Evolutionary conservation across 371 early-diverging fungal species (phyloP).

Genomic region (Mucor irregularis): DNA sequence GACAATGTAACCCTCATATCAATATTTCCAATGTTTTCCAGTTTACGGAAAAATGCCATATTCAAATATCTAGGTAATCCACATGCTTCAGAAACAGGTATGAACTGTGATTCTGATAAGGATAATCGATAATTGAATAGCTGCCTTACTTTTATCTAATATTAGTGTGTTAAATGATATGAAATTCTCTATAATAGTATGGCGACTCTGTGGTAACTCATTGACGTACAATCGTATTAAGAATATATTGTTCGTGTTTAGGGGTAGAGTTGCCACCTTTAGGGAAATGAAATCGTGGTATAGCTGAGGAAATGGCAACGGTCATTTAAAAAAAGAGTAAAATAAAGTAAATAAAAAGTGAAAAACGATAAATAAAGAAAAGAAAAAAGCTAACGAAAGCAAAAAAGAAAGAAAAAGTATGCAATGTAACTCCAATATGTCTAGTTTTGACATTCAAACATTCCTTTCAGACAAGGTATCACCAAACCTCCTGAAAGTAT

Average conservation of each 20-base stretch:
- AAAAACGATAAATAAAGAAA: constrained; percentile 14
- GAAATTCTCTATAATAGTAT: no score
- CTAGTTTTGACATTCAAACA: constrained; percentile 22
- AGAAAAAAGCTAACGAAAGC: not conserved
- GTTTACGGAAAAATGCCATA: constrained; percentile 58
- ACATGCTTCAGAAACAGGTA: constrained; percentile 56
- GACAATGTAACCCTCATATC: constrained; percentile 4
- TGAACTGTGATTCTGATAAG: constrained; percentile 50
- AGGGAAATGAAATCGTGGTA: constrained; percentile 15
- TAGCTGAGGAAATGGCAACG: not conserved
- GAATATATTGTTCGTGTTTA: not conserved
- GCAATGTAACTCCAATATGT: constrained; percentile 13
- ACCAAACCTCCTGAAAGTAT: constrained; percentile 13
- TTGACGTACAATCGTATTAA: constrained; percentile 14
- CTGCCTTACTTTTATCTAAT: constrained; percentile 15
- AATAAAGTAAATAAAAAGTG: constrained; percentile 40
- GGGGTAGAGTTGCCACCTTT: constrained; percentile 1
- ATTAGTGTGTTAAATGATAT: no score
- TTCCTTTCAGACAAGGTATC: constrained; percentile 11
- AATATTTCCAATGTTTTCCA: constrained; percentile 24
- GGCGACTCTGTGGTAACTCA: no score
- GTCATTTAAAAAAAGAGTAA: not conserved
- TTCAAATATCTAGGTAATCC: constrained; percentile 64
- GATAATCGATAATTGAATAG: constrained; percentile 5
- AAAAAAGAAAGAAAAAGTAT: not conserved